Percentiles rank a stretch among this genome's conserved stretches.
Conservation (phyloP, 148 eudicot genomes). For the Euryodendron excelsum region DNA sequence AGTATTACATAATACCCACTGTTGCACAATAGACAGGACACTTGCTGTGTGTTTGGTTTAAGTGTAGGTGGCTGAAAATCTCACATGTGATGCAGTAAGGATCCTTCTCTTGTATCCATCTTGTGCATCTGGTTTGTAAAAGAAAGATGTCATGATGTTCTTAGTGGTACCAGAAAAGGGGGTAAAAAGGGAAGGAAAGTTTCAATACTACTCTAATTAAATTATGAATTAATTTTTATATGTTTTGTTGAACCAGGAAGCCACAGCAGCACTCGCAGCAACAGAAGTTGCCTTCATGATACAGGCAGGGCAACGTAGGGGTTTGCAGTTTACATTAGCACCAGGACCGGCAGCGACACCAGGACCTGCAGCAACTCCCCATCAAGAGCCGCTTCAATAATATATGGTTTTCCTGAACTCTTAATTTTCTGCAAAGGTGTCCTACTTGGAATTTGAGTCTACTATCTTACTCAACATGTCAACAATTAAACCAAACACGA, state of each 20-base stretch:
- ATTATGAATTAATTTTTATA: not conserved
- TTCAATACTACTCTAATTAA: not conserved
- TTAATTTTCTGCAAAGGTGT: not conserved
- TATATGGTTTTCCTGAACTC: not conserved
- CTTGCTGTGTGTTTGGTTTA: not conserved
- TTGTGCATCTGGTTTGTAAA: not conserved
- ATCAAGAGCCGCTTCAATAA: slow-evolving; percentile 38
- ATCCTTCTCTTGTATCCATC: not conserved
- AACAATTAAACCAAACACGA: not conserved
- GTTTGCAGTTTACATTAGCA: slow-evolving; percentile 62
- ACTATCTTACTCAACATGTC: not conserved
- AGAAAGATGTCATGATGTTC: not conserved
- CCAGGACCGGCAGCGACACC: slow-evolving; percentile 43
- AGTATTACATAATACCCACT: no score
- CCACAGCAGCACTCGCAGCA: slow-evolving; percentile 59
- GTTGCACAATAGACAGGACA: not conserved
- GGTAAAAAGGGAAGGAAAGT: not conserved
- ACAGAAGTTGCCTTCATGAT: slow-evolving; percentile 70
- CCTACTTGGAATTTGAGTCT: not conserved
- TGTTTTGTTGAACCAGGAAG: slow-evolving; percentile 51
- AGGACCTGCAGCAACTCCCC: slow-evolving; percentile 28
- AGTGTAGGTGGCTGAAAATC: not conserved
- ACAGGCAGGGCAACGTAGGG: slow-evolving; percentile 67
- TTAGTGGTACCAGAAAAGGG: not conserved
- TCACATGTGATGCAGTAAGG: not conserved